Evolutionary conservation across 148 eudicot genomes (phyloP).

Genomic region (Limonium bicolor): DNA sequence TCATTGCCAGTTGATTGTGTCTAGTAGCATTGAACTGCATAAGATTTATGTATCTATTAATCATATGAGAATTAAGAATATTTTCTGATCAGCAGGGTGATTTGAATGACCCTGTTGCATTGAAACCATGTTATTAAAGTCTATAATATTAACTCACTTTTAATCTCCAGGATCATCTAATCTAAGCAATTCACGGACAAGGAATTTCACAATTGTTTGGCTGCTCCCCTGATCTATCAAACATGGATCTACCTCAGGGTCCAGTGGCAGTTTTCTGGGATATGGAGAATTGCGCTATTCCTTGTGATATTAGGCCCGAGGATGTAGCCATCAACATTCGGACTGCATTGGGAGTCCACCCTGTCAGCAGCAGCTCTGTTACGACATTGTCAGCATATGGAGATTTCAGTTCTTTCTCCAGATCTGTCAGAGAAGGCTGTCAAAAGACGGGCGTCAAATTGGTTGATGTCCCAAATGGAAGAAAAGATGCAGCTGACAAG

Average conservation of each 20-base stretch:
- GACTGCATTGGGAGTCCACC: constrained; percentile 80
- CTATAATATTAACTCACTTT: constrained; percentile 17
- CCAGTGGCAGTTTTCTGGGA: constrained; percentile 91
- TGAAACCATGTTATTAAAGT: constrained; percentile 21
- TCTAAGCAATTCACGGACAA: constrained; percentile 14
- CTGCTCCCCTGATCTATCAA: constrained; percentile 15
- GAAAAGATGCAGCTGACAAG: constrained; percentile 93
- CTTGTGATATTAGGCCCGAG: constrained; percentile 78
- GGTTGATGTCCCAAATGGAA: constrained; percentile 81
- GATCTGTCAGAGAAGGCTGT: constrained; percentile 80
- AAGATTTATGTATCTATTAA: too few species aligned
- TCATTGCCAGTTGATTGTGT: too few species aligned
- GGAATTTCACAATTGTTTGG: constrained; percentile 15
- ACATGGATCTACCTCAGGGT: constrained; percentile 23
- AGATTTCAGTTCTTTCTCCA: constrained; percentile 75
- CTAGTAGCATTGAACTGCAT: too few species aligned
- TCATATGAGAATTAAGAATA: too few species aligned
- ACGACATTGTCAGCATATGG: constrained; percentile 77
- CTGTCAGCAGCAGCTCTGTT: constrained; percentile 61
- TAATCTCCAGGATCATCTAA: constrained; percentile 21
- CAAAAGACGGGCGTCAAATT: constrained; percentile 92
- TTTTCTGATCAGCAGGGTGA: too few species aligned
- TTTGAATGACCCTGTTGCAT: too few species aligned
- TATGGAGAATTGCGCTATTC: constrained; percentile 91
- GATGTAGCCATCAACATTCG: constrained; percentile 81